Evolutionary conservation across 2,329 filamentous ascomycete species (phyloP).

Genomic region (Hymenoscyphus salicellus): DNA sequence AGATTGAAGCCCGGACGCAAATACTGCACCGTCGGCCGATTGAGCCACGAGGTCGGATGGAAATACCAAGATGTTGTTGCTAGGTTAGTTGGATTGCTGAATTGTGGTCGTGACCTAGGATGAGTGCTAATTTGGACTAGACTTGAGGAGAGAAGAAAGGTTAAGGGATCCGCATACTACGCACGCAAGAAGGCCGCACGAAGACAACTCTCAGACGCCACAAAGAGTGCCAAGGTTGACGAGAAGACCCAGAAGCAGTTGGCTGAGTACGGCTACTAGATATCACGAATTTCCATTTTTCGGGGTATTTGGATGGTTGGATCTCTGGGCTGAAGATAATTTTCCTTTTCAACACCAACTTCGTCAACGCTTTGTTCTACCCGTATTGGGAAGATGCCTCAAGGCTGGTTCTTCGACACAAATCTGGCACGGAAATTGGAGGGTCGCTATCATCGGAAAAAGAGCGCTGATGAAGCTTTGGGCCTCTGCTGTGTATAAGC

Average conservation of each 20-base stretch:
- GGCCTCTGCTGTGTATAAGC: constrained; percentile 35
- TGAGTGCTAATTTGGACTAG: constrained; percentile 47
- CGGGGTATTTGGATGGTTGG: constrained; percentile 24
- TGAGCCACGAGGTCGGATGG: constrained; percentile 99
- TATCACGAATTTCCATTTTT: constrained; percentile 29
- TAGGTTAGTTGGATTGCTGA: constrained; percentile 63
- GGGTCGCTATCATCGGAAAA: constrained; percentile 32
- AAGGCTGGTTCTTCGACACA: constrained; percentile 31
- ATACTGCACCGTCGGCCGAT: constrained; percentile 98
- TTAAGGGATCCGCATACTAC: constrained; percentile 99
- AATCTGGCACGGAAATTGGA: constrained; percentile 30
- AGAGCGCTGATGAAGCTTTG: constrained; percentile 31
- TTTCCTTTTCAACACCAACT: constrained; percentile 28
- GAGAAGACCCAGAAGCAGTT: constrained; percentile 85
- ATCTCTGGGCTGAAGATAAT: constrained; percentile 15
- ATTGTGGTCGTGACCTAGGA: constrained; percentile 8
- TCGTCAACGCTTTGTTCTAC: constrained; percentile 38
- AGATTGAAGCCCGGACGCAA: constrained; percentile 98
- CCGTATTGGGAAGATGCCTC: constrained; percentile 30
- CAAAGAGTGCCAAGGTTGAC: constrained; percentile 87
- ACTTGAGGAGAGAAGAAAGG: constrained; percentile 99
- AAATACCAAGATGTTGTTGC: constrained; percentile 99
- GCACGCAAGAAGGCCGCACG: constrained; percentile 98
- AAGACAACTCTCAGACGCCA: constrained; percentile 85
- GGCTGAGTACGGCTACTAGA: constrained; percentile 87